These are phyloP conservation scores for Hemisphaericaspora xylanilytica DNA, from an alignment of 1,139 yeast species.

Conservation along the genomic window DNA sequence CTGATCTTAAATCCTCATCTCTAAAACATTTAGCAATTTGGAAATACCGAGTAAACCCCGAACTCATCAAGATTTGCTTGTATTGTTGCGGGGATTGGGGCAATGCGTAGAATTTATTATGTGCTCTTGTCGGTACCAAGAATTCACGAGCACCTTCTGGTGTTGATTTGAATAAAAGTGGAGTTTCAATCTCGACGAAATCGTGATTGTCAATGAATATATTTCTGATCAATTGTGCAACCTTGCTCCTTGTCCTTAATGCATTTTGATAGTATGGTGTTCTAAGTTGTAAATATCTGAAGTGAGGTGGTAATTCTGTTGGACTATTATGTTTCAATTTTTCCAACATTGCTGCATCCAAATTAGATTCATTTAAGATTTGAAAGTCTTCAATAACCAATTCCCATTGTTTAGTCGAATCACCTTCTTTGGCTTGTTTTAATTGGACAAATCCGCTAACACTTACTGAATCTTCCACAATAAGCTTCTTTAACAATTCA, in stretches of 20 bases:
- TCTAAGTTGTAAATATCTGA: slow-evolving; percentile 77
- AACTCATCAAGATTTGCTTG: slow-evolving; percentile 90
- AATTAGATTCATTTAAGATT: slow-evolving; percentile 62
- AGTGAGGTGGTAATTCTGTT: slow-evolving; percentile 68
- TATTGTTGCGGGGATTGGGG: slow-evolving; percentile 99
- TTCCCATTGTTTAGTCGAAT: slow-evolving; percentile 45
- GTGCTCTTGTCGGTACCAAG: slow-evolving; percentile 80
- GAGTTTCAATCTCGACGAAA: slow-evolving; percentile 90
- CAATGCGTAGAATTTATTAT: slow-evolving; percentile 71
- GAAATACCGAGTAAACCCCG: slow-evolving; percentile 82
- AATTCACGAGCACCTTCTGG: slow-evolving; percentile 99
- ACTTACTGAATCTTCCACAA: slow-evolving; percentile 73
- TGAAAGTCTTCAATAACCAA: slow-evolving; percentile 51
- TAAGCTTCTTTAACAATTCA: slow-evolving; percentile 46
- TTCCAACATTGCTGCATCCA: slow-evolving; percentile 70
- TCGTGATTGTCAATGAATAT: slow-evolving; percentile 42
- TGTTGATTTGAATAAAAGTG: slow-evolving; percentile 86
- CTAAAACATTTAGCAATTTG: slow-evolving; percentile 93
- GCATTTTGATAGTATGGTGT: slow-evolving; percentile 58
- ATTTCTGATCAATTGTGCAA: slow-evolving; percentile 55
- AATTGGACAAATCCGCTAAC: slow-evolving; percentile 55
- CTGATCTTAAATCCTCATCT: slow-evolving; percentile 92
- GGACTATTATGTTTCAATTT: slow-evolving; percentile 51
- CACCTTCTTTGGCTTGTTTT: slow-evolving; percentile 24
- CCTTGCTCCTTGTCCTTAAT: slow-evolving; percentile 58